Percentiles rank a stretch among this genome's conserved stretches.
Conservation (phyloP, 176 grass and related monocot genomes). For the Aegilops speltoides region DNA sequence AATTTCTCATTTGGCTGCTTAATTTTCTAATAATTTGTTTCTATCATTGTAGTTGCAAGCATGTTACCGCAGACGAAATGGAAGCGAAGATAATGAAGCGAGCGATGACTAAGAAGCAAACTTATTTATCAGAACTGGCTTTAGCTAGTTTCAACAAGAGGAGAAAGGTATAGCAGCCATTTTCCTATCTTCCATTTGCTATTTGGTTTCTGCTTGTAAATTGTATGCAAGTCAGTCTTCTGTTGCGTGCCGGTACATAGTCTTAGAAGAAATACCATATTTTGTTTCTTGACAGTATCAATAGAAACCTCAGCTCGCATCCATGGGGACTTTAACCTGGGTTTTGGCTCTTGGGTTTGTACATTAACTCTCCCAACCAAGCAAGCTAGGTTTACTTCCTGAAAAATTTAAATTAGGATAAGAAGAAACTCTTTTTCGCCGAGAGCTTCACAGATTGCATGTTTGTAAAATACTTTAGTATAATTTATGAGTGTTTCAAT, state of each 20-base stretch:
- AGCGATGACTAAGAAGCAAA: not conserved
- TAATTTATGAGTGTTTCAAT: too few relatives aligned
- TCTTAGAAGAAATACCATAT: not conserved
- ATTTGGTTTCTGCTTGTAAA: not conserved
- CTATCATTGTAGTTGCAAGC: not conserved
- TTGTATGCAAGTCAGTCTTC: not conserved
- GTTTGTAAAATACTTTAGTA: not conserved
- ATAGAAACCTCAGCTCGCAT: not conserved
- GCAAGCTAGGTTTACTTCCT: too few relatives aligned
- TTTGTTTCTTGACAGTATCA: not conserved
- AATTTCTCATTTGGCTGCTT: not conserved
- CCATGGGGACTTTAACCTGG: not conserved
- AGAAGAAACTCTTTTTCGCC: too few relatives aligned
- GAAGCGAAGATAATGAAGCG: not conserved
- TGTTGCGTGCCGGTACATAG: not conserved
- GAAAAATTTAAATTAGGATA: not conserved
- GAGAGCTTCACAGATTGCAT: not conserved
- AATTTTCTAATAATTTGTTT: not conserved
- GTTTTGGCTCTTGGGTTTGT: not conserved
- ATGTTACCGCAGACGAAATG: slow-evolving; percentile 2
- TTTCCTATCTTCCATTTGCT: not conserved
- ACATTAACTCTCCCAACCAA: not conserved
- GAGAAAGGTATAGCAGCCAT: not conserved
- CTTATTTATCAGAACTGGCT: not conserved
- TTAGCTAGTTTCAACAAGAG: not conserved